Evolutionary conservation across 176 grass and related monocot genomes (phyloP), one percentile per base, ranked within the genome.

Genomic region (Miscanthus lutarioriparius): DNA sequence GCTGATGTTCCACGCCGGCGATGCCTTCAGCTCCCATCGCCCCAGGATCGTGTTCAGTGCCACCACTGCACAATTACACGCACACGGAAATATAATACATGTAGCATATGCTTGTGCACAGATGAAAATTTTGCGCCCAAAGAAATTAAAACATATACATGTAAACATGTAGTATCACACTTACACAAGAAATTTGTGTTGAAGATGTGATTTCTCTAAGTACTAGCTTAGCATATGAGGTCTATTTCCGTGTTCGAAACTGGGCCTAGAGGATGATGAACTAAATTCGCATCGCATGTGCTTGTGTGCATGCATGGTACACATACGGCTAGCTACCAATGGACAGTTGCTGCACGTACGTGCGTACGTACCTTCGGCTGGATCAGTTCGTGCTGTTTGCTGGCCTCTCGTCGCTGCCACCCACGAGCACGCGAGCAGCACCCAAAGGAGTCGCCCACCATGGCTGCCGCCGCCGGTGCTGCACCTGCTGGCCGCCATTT

Each of bases 21-120:
- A 77, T 11, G 53, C 75, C 19, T 14, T 12, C 22, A 77, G 74
- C 33, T 35, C 33, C 75, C 53, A 77, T 61, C 75, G 53, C 74
- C 74, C 32, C 20, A 76, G 74, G 51, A 76, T 76, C 32, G 49
- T 76, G 51, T 59, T 76, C 32, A 76, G 32, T 0, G 49, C 74
- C 17, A 10, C 5, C 9, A 13, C 74, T 76, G 74, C 10, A 54
- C 26, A 20, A 28, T 74, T 10, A 3, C 43, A 74, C 25, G 26
- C n/a, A 2, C 12, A 72, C 22, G 4, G 0, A 62, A 35, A 35
- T 35, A 35, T 35, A 35, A 33, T 33, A 33, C 32, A 33, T 33
- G 32, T 33, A 33, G 32, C 32, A 33, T 33, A 33, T 33, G 32
- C 32, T 33, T 33, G 32, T 3, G 32, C 32, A 33, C 32, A 3